These are phyloP conservation scores for Oryza glumipatula DNA, from an alignment of 176 grass and related monocot genomes.

Conservation along the genomic window DNA sequence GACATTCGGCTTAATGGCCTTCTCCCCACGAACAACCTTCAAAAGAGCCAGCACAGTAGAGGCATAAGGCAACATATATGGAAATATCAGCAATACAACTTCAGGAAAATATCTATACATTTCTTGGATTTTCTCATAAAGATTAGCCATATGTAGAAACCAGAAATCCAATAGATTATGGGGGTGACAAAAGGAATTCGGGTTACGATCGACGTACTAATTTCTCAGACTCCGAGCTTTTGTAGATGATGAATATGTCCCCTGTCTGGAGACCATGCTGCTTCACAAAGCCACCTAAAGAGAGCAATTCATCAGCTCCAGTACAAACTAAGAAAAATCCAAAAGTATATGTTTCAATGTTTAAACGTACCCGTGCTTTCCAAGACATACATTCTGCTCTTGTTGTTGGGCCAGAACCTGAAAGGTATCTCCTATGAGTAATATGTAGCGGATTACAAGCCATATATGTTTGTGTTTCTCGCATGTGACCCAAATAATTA, in stretches of 20 bases:
- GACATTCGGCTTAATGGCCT: slow-evolving; percentile 6
- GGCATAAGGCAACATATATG: slow-evolving; percentile 15
- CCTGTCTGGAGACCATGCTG: slow-evolving; percentile 50
- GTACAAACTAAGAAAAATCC: not conserved
- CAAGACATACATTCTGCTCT: slow-evolving; percentile 86
- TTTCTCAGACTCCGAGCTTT: slow-evolving; percentile 47
- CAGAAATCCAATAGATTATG: not conserved
- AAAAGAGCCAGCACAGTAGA: not conserved
- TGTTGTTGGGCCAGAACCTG: slow-evolving; percentile 98
- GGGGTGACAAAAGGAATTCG: not conserved
- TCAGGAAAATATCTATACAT: slow-evolving; percentile 8
- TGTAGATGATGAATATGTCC: slow-evolving; percentile 66
- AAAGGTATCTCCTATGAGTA: slow-evolving; percentile 27
- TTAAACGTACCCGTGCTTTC: slow-evolving; percentile 62
- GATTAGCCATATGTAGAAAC: not conserved
- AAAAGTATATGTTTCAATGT: not conserved
- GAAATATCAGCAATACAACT: not conserved
- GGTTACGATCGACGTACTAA: slow-evolving; percentile 42
- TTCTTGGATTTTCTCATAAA: not conserved
- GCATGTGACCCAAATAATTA: not conserved
- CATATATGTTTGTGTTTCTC: not conserved
- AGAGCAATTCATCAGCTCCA: slow-evolving; percentile 13
- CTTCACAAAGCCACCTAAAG: slow-evolving; percentile 76
- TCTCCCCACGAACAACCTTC: slow-evolving; percentile 58
- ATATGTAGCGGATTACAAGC: not conserved